Percentiles rank a stretch among this genome's conserved stretches.
These are phyloP conservation scores for Gastrodia elata DNA, from an alignment of 106 monocot genomes.

Conservation along the genomic window DNA sequence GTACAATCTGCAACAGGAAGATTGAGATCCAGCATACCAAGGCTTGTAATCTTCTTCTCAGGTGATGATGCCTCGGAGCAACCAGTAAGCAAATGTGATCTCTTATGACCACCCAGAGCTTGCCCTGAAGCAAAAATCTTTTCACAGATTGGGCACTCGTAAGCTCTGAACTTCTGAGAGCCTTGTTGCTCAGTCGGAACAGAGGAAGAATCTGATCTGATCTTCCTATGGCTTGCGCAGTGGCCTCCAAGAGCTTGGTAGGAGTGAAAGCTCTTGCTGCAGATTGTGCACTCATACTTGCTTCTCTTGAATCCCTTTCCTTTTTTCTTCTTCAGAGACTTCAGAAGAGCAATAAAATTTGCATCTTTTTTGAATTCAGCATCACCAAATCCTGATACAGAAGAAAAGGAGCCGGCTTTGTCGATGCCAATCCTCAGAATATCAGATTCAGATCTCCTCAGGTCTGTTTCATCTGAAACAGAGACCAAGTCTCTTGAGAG, in stretches of 20 bases:
- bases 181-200: neutral
- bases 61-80: neutral
- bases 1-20: neutral
- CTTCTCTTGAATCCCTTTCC: conserved; percentile 5
- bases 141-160: conserved; percentile 1
- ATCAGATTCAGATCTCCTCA: conserved; percentile 8
- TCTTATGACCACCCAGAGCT: conserved; percentile 13
- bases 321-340: neutral
- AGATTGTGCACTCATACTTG: conserved; percentile 15
- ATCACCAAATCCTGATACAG: neutral
- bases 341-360: neutral
- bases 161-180: neutral
- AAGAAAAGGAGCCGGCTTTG: conserved; percentile 5
- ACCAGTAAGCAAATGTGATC: neutral
- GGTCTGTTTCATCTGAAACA: neutral
- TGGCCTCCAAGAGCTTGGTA: conserved; percentile 45
- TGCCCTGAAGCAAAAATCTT: conserved; percentile 11
- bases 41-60: neutral
- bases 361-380: neutral
- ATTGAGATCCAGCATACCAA: neutral
- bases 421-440: conserved; percentile 1
- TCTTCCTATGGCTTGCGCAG: conserved; percentile 22
- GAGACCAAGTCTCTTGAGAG: conserved; percentile 8
- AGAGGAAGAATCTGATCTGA: neutral
- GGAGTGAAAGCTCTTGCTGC: conserved; percentile 22